Conservation (phyloP, 768 basidiomycete genomes). For the Scleroderma bovista region DNA sequence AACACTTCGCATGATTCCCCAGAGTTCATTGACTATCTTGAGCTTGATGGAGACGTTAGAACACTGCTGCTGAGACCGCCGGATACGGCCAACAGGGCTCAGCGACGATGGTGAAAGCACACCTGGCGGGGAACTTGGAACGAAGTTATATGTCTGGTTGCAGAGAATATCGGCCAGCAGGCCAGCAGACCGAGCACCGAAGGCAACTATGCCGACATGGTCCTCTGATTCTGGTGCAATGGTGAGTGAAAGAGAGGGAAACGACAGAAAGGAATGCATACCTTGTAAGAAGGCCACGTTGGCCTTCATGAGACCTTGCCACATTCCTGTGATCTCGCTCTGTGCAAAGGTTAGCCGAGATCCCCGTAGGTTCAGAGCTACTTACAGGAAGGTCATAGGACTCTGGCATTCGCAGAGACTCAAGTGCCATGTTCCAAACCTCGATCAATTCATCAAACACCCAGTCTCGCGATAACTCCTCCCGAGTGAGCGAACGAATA, state of each 20-base stretch:
- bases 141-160: constrained; percentile 42
- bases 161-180: constrained; percentile 46
- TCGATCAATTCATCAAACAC: constrained; percentile 47
- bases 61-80: neutral
- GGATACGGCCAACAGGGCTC: neutral
- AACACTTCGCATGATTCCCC: constrained; percentile 40
- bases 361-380: constrained; percentile 5
- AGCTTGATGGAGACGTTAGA: constrained; percentile 51
- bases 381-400: constrained; percentile 47
- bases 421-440: constrained; percentile 47
- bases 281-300: constrained; percentile 44
- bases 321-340: constrained; percentile 47
- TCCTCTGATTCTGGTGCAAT: constrained; percentile 38
- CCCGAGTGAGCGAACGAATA: constrained; percentile 49
- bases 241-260: constrained; percentile 4
- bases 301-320: constrained; percentile 51
- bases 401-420: constrained; percentile 41
- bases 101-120: constrained; percentile 10
- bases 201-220: constrained; percentile 31
- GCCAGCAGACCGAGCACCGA: constrained; percentile 36
- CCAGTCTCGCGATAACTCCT: constrained; percentile 51
- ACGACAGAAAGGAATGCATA: constrained; percentile 14
- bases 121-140: constrained; percentile 22
- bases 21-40: constrained; percentile 52
- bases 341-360: constrained; percentile 16